Evolutionary conservation across 192 early-diverging fungal genomes (phyloP), one percentile per base, ranked within the genome.

Genomic region (Umbelopsis isabellina): DNA sequence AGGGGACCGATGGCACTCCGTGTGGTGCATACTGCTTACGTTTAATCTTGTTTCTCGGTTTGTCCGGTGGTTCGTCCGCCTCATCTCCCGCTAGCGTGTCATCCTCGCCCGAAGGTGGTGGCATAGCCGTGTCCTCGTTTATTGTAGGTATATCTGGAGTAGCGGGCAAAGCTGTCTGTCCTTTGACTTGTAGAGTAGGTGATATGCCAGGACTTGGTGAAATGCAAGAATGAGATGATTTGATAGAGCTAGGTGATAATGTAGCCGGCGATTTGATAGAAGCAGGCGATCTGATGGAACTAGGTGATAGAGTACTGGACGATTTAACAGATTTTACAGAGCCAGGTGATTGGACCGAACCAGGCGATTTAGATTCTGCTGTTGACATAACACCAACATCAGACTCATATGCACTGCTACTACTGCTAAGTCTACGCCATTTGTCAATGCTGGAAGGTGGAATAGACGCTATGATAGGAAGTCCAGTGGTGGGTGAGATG

Each of bases 401-500:
- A 16, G 55, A 61, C 10, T 61, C 55, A 35, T 27, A 35, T 18
- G 55, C 55, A 35, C 55, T 61, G 55, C 55, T 61, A 35, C 55
- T 30, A 25, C 55, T 61, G 16, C 55, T 61, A 0, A 35, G 10
- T 4, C 23, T 35, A 8, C 55, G 55, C 55, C 55, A 61, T 61
- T 25, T 30, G 30, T 61, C 27, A 15, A 61, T 18, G 27, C 55
- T 61, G 18, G 55, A 68, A 13, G 74, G 74, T 23, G 74, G 74
- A 51, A 74, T 74, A 4, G 68, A 67, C n/a, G 69, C 10, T 27
- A 46, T 37, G 25, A 75, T 71, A 1, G 74, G 74, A 4, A 67
- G 30, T 21, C 64, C 68, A 4, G 67, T 74, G 1, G 73, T 69
- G 6, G 73, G 73, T 8, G 73, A 70, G 25, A 67, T 50, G 25